Base-by-base conservation (phyloP, 1,284 basidiomycete species). In the Taiwanofungus camphoratus region DNA sequence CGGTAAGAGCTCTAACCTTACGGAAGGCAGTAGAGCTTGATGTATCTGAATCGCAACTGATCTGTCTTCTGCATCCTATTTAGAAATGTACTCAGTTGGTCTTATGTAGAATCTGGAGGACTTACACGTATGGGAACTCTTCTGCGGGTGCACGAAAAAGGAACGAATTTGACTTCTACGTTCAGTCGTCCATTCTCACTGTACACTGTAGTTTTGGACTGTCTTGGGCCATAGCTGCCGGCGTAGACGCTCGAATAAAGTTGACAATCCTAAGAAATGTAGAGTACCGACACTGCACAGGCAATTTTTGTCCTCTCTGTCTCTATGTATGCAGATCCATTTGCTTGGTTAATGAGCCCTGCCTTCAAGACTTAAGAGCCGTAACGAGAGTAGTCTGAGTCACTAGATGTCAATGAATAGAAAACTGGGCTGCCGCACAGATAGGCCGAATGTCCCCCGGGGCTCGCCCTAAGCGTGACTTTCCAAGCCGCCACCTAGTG, bases 121-220 rank as follows among this genome's bases (percentile, higher is more conserved):
- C 83, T 67, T 63, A 95, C 95, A 51, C 90, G 83, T 54, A 96
- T 78, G 0, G 95, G 94, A 13, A 85, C 82, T 56, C 85, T 74
- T 49, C 95, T 73, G 21, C 73, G 71, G 21, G 71, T 66, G 52
- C 82, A 89, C 4, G 94, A 89, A 63, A 96, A 99, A 0, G 96
- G 95, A 1, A 95, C 79, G 60, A 95, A 97, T 65, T 98, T 97
- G 48, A 97, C 88, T 64, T 98, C 93, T 2, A 99, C 89, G 50
- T 93, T 97, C 44, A 99, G 67, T 46, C 80, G 80, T 0, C 94
- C 95, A 50, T 82, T 84, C 51, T 95, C 88, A 49, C 76, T 89
- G 62, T 92, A 98, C 2, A 78, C 63, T 39, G 76, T 68, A 50
- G 74, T 80, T 71, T 87, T 90, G 20, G 87, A 80, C 57, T 93